phyloP scores from a whole-genome alignment of 768 basidiomycete genomes.

The Grammothele lineata region DNA sequence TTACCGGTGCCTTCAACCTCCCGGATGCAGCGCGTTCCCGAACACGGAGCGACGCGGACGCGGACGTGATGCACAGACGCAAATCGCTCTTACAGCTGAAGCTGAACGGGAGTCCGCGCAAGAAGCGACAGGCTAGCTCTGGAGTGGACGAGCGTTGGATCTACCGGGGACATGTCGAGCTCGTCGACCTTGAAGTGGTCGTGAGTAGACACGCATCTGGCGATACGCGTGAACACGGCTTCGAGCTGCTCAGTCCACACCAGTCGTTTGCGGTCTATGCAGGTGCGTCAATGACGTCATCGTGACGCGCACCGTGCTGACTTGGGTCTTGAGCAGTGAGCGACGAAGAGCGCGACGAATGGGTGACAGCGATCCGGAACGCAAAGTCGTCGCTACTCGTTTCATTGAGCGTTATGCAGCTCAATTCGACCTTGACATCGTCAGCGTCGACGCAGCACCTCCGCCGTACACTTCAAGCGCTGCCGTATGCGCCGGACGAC shows the following conservation, averaged over 20 bases:
- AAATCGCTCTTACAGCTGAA: slow-evolving; percentile 19
- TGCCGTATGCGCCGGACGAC: slow-evolving; percentile 56
- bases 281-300: slow-evolving; percentile 35
- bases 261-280: slow-evolving; percentile 74
- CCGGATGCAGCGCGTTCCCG: slow-evolving; percentile 38
- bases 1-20: slow-evolving; percentile 19
- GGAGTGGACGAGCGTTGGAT: slow-evolving; percentile 63
- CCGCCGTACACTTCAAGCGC: slow-evolving; percentile 65
- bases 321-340: slow-evolving; percentile 34
- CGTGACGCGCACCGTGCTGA: background rate
- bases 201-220: slow-evolving; percentile 40
- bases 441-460: slow-evolving; percentile 74
- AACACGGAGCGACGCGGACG: slow-evolving; percentile 56
- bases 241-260: slow-evolving; percentile 75
- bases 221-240: slow-evolving; percentile 48
- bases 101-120: slow-evolving; percentile 23
- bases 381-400: slow-evolving; percentile 70
- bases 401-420: slow-evolving; percentile 65
- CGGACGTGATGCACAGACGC: slow-evolving; percentile 8
- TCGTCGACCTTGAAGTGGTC: slow-evolving; percentile 77
- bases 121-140: slow-evolving; percentile 28
- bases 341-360: slow-evolving; percentile 56
- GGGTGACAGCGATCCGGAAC: slow-evolving; percentile 62
- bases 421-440: slow-evolving; percentile 78
- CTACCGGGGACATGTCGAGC: slow-evolving; percentile 63